Evolutionary conservation across 2,329 filamentous ascomycete species (phyloP), one percentile per base, ranked within the genome.

Genomic region (Cryphonectria carpinicola): DNA sequence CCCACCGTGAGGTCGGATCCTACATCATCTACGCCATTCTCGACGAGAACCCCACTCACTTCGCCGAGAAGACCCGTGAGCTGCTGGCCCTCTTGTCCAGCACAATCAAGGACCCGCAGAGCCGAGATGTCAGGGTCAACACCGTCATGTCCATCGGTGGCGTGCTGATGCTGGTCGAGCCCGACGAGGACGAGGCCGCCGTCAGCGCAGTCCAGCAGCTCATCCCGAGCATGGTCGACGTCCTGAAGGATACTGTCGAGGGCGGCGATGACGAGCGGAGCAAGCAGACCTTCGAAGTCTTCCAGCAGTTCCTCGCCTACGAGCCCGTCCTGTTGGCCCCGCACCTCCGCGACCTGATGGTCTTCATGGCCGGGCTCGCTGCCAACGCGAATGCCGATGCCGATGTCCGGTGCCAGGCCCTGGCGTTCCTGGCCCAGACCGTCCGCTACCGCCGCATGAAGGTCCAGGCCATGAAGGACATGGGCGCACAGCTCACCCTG

Each of bases 401-500:
- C 56, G 95, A 98, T 72, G 92, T 93, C 67, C 90, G 96, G 75
- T 92, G 92, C 7, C 96, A 98, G 83, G 94, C 95, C 52, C 87
- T 99, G 73, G 93, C 93, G 73, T 98, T 98, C 89, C 87, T 99
- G 71, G 95, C 97, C 84, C 94, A 98, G 84, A 92, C 90, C 74
- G 93, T 97, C 39, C 91, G 93, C 74, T 98, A 95, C 85, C 91
- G 95, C 78, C 97, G 96, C 81, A 91, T 98, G 84, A 98, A 98
- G 88, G 91, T 98, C 68, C 96, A 98, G 84, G 93, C 88, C 73
- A 91, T 98, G 82, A 92, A 91, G 80, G 87, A 89, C 70, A 89
- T 98, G 80, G 95, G 94, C 71, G 90, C 95, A 77, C 89, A 94
- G 80, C 88, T 99, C 75, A 98, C 95, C 76, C 86, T 92, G 79